Base-by-base conservation (phyloP, 2,329 filamentous ascomycete species). In the Aspergillus cejpii region DNA sequence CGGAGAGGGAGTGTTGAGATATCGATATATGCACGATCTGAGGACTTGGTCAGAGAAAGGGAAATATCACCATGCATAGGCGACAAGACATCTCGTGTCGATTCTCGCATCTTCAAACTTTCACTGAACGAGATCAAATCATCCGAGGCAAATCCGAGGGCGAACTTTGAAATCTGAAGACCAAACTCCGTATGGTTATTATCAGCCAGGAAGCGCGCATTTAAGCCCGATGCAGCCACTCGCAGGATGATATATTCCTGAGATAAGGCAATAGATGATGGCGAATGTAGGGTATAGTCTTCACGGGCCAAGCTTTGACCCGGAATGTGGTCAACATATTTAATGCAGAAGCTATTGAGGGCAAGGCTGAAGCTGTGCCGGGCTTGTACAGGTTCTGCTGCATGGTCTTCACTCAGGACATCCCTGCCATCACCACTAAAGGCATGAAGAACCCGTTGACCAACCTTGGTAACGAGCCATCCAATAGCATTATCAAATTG, bases 1-100 rank as follows among this genome's bases (percentile, higher is more conserved):
- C 83, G 79, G 1, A 96, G 65, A 5, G 90, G 88, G 7, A 94
- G 74, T 0, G 89, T 94, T 41, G 81, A 79, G 11, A 95, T 63
- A 24, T 85, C 80, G 12, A 85, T 52, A 29, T 66, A 65, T 6
- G 57, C 58, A 8, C 54, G 51, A 6, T 63, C 59, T 5, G 52
- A 26, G 2, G 61, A 62, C 40, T 60, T 66, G 15, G 43, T 51
- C 8, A 72, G 42, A 2, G 59, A 64, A 8, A 74, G 40, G 7
- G 60, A 63, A 5, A 74, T 56, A 44, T 74, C 72, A 19, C 58
- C 58, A 39, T 64, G 59, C 2, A 53, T 51, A n/a, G 65, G 56
- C 17, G 64, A 58, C 38, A 61, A 47, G 8, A 69, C 53, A 46
- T 74, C 70, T 49, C 69, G 62, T 3, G 61, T 66, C 3, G 71